Base-by-base conservation (phyloP, 768 basidiomycete species). In the Tylopilus balloui region DNA sequence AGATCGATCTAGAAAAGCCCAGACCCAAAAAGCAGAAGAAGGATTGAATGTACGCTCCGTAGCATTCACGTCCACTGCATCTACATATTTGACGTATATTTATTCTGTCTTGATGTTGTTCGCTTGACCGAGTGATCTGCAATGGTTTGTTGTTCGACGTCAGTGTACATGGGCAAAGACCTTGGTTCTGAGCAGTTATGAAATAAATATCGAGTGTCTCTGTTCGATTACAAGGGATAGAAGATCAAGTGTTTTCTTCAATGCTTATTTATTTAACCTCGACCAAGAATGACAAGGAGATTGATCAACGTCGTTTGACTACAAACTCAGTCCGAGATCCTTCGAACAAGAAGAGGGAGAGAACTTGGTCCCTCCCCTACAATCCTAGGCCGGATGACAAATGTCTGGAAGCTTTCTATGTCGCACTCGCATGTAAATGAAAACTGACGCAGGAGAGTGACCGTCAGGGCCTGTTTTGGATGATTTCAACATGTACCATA, bases 1-100 rank as follows among this genome's bases (percentile, higher is more conserved):
- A 92, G 66, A 92, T 92, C 69, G 90, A 92, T 69, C 71, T 92
- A 49, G 90, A 92, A 67, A 86, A 88, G 69, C 90, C 89, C 36
- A 76, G 80, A 53, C 61, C 80, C 46, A 91, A 91, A 71, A 88
- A 84, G 71, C 80, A 78, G 70, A 80, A 79, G 62, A 66, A 66
- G 55, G 66, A 62, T 44, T 68, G 53, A 69, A 49, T 58, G 53
- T 45, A 35, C 36, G 38, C 54, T 42, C 17, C 11, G 42, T 35
- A 47, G 20, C 38, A 52, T 54, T 50, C 57, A 42, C 52, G 40
- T 48, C 37, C 50, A 40, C 31, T n/a, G 44, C 46, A 21, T 41
- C 38, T 55, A 44, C 50, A 48, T 53, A 52, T 38, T 58, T 28
- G 38, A 38, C 29, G 14, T 52, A 32, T 67, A 69, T 67, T 65